These are phyloP conservation scores for Lineolata rhizophorae DNA, from an alignment of 495 filamentous ascomycete species.

Conservation along the genomic window DNA sequence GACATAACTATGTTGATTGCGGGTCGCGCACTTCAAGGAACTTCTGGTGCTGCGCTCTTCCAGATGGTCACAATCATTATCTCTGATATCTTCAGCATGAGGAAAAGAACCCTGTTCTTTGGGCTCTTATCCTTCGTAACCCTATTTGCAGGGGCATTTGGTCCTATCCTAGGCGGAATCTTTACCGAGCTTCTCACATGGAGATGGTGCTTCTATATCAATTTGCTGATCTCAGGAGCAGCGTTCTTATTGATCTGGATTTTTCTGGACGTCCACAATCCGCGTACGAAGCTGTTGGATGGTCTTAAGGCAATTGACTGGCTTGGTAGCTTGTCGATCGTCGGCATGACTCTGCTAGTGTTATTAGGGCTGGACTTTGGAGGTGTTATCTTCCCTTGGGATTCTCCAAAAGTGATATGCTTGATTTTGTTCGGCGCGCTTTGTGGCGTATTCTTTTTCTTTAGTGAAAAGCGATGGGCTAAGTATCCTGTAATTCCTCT, in stretches of 20 bases:
- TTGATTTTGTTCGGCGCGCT: conserved; percentile 17
- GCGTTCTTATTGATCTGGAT: conserved; percentile 43
- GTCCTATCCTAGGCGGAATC: conserved; percentile 46
- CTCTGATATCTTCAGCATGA: conserved; percentile 35
- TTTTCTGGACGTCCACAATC: conserved; percentile 55
- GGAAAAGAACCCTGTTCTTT: conserved; percentile 28
- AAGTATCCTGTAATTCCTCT: conserved; percentile 19
- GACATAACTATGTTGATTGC: conserved; percentile 32
- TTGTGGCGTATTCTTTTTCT: conserved; percentile 15
- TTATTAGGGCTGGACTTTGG: conserved; percentile 20
- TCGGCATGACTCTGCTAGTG: conserved; percentile 16
- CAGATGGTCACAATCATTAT: conserved; percentile 31
- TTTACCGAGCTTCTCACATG: conserved; percentile 40
- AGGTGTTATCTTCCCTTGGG: conserved; percentile 17
- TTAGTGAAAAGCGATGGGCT: conserved; percentile 15
- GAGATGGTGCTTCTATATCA: conserved; percentile 57
- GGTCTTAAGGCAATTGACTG: conserved; percentile 27
- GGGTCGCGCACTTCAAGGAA: conserved; percentile 31
- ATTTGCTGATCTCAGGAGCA: too few relatives aligned
- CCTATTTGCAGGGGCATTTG: conserved; percentile 33
- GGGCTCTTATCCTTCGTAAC: conserved; percentile 32
- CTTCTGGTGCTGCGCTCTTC: conserved; percentile 30
- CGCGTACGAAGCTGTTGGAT: conserved; percentile 42
- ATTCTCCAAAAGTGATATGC: conserved; percentile 17
- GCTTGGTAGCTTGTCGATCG: conserved; percentile 21